phyloP scores from a whole-genome alignment of 805 yeast genomes.

The Ascoidea tarda region DNA sequence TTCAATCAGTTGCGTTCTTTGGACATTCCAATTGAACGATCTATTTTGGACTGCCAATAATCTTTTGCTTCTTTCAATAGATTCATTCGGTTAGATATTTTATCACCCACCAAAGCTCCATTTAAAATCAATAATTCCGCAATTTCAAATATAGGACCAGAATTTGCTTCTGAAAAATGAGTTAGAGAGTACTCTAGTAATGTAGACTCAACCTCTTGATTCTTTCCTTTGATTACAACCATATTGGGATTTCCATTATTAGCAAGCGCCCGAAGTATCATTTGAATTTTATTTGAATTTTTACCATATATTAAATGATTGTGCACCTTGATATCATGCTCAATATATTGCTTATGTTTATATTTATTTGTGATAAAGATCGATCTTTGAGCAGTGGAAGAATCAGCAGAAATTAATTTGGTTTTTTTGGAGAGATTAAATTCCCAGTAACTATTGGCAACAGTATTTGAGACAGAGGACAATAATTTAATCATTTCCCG shows the following conservation, averaged over 20 bases:
- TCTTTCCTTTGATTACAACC: conserved; percentile 19
- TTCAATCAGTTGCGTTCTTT: neutral
- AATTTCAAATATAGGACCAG: conserved; percentile 26
- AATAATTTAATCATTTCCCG: conserved; percentile 47
- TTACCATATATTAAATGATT: conserved; percentile 36
- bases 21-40: conserved; percentile 12
- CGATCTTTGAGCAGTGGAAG: conserved; percentile 33
- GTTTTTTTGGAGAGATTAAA: conserved; percentile 14
- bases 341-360: conserved; percentile 31
- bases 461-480: conserved; percentile 35
- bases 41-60: conserved; percentile 38
- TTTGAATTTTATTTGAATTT: conserved; percentile 30
- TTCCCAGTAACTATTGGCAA: conserved; percentile 52
- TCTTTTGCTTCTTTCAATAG: conserved; percentile 30
- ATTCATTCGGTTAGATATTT: conserved; percentile 20
- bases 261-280: conserved; percentile 28
- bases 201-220: conserved; percentile 16
- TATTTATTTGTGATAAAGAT: conserved; percentile 59
- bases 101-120: conserved; percentile 33
- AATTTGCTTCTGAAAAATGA: conserved; percentile 20
- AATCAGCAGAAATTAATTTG: conserved; percentile 18
- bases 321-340: conserved; percentile 13
- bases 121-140: conserved; percentile 46
- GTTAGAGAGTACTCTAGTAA: conserved; percentile 40
- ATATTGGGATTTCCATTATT: conserved; percentile 34